Evolutionary conservation across 2,329 filamentous ascomycete species (phyloP).

Genomic region (Akanthomyces dipterigenus): DNA sequence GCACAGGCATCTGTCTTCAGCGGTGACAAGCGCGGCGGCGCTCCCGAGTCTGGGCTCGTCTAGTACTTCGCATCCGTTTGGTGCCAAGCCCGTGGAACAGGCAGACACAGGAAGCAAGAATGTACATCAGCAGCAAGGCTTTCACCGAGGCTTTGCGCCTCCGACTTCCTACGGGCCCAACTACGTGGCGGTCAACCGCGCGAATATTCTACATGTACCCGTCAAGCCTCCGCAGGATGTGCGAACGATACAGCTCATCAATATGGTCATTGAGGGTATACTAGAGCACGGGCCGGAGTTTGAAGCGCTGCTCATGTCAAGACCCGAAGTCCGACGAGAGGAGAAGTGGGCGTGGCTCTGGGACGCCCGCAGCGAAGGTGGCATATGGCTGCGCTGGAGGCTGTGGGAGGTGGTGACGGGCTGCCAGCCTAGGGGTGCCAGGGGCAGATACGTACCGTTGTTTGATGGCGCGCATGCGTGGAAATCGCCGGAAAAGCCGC

Average conservation of each 20-base stretch:
- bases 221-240: constrained; percentile 73
- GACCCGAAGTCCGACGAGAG: constrained; percentile 73
- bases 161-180: constrained; percentile 58
- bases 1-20: constrained; percentile 76
- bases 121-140: constrained; percentile 36
- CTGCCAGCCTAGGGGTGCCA: constrained; percentile 37
- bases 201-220: constrained; percentile 56
- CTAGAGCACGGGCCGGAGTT: constrained; percentile 78
- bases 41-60: constrained; percentile 26
- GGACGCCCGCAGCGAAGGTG: constrained; percentile 71
- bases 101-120: constrained; percentile 24
- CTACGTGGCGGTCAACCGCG: constrained; percentile 35
- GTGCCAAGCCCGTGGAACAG: constrained; percentile 60
- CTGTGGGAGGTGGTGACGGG: constrained; percentile 81
- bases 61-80: constrained; percentile 59
- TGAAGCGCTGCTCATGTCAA: constrained; percentile 85
- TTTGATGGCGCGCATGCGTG: constrained; percentile 75
- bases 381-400: constrained; percentile 88
- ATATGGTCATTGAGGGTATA: constrained; percentile 77
- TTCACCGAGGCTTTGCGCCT: constrained; percentile 63
- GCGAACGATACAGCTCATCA: constrained; percentile 73
- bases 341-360: constrained; percentile 94
- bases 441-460: constrained; percentile 53
- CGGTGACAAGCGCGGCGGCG: constrained; percentile 43
- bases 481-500: constrained; percentile 63